Conservation (phyloP, 805 yeast genomes). For the Wickerhamomyces tratensis region DNA sequence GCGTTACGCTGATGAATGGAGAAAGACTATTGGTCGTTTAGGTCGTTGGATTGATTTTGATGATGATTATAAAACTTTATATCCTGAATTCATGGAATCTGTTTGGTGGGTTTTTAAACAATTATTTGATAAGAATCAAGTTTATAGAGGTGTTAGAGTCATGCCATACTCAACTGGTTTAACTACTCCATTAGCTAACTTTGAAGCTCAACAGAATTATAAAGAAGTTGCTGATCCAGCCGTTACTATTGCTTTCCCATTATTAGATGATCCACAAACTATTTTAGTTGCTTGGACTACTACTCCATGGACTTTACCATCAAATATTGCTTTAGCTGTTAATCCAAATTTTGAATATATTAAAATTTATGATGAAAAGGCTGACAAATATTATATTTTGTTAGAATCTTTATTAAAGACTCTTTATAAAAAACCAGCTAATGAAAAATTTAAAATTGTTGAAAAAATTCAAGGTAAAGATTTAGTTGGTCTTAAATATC, state of each 20-base stretch:
- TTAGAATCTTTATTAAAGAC: conserved; percentile 76
- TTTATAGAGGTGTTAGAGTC: conserved; percentile 91
- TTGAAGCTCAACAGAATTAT: conserved; percentile 97
- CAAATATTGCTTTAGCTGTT: conserved; percentile 86
- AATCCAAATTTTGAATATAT: conserved; percentile 86
- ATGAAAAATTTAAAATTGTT: conserved; percentile 76
- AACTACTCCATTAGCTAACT: conserved; percentile 93
- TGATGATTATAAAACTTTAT: conserved; percentile 93
- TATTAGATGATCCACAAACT: conserved; percentile 72
- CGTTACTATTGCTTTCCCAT: conserved; percentile 82
- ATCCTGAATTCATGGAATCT: conserved; percentile 95
- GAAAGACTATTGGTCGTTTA: conserved; percentile 81
- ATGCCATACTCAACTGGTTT: conserved; percentile 99
- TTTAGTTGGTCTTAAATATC: conserved; percentile 70
- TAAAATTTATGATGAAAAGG: conserved; percentile 85
- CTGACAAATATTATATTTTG: conserved; percentile 71
- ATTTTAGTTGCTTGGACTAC: conserved; percentile 97
- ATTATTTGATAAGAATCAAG: conserved; percentile 75
- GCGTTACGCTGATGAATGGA: conserved; percentile 96
- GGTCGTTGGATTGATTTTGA: conserved; percentile 99
- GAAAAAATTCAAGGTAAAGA: conserved; percentile 75
- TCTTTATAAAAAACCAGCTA: conserved; percentile 89
- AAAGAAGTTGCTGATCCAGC: conserved; percentile 97
- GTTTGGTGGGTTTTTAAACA: conserved; percentile 98
- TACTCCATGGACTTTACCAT: conserved; percentile 98